These are phyloP conservation scores for Fraxinus cuspidata DNA, from an alignment of 257 asterid species.

Conservation along the genomic window DNA sequence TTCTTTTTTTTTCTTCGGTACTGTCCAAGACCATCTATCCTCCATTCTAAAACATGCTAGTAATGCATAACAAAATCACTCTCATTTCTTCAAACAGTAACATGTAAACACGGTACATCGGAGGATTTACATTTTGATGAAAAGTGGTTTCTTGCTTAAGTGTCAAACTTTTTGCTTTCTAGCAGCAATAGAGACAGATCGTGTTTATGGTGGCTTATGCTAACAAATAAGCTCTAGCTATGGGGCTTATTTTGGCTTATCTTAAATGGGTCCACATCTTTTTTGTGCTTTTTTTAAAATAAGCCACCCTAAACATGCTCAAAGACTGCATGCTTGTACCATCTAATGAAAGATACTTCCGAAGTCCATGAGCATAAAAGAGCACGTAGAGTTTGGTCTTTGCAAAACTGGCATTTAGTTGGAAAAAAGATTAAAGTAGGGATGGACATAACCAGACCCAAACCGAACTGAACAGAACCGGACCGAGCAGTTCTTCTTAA, in stretches of 20 bases:
- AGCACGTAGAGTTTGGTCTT: background rate
- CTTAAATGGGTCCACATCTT: too few relatives aligned
- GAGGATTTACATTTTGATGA: background rate
- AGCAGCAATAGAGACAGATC: background rate
- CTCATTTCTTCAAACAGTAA: background rate
- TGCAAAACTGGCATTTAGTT: background rate
- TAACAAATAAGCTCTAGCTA: too few relatives aligned
- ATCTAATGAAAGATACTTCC: background rate
- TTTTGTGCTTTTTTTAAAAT: too few relatives aligned
- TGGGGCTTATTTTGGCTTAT: too few relatives aligned
- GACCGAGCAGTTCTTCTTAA: too few relatives aligned
- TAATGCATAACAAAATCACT: background rate
- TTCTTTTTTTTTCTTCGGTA: background rate
- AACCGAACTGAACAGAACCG: too few relatives aligned
- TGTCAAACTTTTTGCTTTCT: background rate
- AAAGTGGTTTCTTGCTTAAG: background rate
- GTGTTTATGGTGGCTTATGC: too few relatives aligned
- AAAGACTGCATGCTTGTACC: background rate
- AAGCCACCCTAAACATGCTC: too few relatives aligned
- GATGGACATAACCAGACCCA: too few relatives aligned
- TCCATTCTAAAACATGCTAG: background rate
- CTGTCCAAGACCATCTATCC: background rate
- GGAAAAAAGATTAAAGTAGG: too few relatives aligned
- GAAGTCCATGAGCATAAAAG: background rate
- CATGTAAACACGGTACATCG: background rate